Conservation (phyloP, 2,329 filamentous ascomycete genomes). For the Cladosporium sp. region DNA sequence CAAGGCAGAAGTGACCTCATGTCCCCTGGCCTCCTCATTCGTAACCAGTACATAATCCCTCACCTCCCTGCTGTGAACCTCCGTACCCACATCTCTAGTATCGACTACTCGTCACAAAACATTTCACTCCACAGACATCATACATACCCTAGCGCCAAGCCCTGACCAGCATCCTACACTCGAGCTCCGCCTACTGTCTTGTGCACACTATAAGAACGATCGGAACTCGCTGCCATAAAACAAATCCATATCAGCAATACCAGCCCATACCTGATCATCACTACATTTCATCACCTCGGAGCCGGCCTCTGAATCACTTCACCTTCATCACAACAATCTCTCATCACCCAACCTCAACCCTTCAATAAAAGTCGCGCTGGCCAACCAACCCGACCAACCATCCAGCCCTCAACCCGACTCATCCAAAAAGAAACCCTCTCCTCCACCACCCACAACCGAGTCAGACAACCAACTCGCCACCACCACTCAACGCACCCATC, state of each 20-base stretch:
- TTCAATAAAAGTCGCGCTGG: constrained; percentile 1
- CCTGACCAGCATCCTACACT: constrained; percentile 13
- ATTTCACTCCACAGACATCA: constrained; percentile 15
- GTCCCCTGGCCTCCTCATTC: constrained; percentile 2
- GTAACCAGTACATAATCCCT: constrained; percentile 2
- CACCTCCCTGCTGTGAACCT: constrained; percentile 5
- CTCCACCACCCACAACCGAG: background rate
- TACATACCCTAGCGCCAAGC: constrained; percentile 19
- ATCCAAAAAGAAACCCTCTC: background rate
- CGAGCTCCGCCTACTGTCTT: constrained; percentile 7
- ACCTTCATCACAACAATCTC: background rate
- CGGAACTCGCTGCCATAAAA: background rate
- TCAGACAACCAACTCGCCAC: background rate
- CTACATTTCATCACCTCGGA: background rate
- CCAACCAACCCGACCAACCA: background rate
- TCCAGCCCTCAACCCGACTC: background rate
- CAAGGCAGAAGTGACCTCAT: constrained; percentile 12
- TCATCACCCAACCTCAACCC: background rate
- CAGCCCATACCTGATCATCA: background rate
- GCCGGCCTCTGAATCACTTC: constrained; percentile 3
- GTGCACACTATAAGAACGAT: constrained; percentile 11
- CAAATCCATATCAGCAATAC: background rate
- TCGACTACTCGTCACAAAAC: constrained; percentile 11
- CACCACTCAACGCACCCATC: background rate
- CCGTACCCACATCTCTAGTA: constrained; percentile 16